Conservation (phyloP, 192 early-diverging fungal species). For the Rhizophagus prolifer region DNA sequence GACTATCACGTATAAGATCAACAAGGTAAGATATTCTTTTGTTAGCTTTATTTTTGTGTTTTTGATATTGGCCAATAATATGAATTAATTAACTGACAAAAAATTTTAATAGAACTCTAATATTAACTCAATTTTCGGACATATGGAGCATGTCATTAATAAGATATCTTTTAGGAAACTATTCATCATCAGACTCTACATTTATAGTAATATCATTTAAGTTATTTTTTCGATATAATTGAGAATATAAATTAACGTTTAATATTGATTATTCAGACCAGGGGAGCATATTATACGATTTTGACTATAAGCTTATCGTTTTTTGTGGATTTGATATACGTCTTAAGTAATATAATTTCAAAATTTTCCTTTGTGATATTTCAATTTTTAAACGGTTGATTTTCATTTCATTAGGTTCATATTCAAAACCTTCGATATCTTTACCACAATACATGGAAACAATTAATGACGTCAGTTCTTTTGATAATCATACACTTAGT, state of each 20-base stretch:
- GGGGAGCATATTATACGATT: not conserved
- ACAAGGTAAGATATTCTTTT: not conserved
- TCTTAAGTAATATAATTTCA: not conserved
- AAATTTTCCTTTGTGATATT: not conserved
- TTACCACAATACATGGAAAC: slow-evolving; percentile 32
- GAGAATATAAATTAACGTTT: not conserved
- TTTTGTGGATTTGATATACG: not conserved
- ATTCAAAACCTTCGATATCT: slow-evolving; percentile 31
- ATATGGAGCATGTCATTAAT: slow-evolving; percentile 43
- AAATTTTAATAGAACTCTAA: slow-evolving; percentile 34
- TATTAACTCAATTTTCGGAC: slow-evolving; percentile 44
- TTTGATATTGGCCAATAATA: not conserved
- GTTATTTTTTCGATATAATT: not conserved
- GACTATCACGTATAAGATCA: slow-evolving; percentile 19
- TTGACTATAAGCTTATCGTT: not conserved
- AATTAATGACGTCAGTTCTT: slow-evolving; percentile 7
- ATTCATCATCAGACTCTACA: slow-evolving; percentile 25
- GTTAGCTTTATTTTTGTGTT: not conserved
- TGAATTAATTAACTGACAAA: not conserved
- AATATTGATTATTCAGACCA: not conserved
- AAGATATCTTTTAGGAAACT: slow-evolving; percentile 34
- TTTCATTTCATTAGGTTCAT: slow-evolving; percentile 33
- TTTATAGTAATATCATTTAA: slow-evolving; percentile 24
- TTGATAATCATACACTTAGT: slow-evolving; percentile 32
- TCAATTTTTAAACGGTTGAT: not conserved